phyloP scores from a whole-genome alignment of 2,329 filamentous ascomycete genomes.

The Coniosporium tulheliwenetii region DNA sequence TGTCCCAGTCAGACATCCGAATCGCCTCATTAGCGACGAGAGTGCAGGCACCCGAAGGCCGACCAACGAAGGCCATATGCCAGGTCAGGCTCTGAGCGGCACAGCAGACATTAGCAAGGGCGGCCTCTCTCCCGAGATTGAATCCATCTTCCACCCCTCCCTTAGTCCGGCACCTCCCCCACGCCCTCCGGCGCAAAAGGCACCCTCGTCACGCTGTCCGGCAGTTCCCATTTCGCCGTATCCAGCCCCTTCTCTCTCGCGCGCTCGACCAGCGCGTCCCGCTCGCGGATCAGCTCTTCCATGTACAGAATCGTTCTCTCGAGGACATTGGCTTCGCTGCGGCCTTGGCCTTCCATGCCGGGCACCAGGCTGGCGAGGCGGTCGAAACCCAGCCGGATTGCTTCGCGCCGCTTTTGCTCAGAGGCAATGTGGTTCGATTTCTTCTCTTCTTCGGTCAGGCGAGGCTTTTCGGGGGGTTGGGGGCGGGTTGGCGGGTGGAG shows the following conservation, averaged over 20 bases:
- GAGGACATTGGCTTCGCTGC: conserved; percentile 75
- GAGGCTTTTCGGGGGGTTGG: conserved; percentile 36
- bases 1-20: no score
- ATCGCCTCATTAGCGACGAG: no score
- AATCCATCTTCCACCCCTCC: no score
- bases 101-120: no score
- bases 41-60: no score
- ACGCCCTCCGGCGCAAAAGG: no score
- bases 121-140: no score
- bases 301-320: conserved; percentile 33
- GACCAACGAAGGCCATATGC: no score
- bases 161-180: no score
- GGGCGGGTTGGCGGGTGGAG: conserved; percentile 11
- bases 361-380: conserved; percentile 66
- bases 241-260: conserved; percentile 19
- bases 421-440: conserved; percentile 60
- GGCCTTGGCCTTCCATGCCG: conserved; percentile 64
- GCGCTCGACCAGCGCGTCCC: conserved; percentile 18
- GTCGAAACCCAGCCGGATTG: conserved; percentile 74
- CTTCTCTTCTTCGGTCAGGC: conserved; percentile 54
- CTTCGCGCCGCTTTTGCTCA: conserved; percentile 50
- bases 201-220: no score
- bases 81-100: no score
- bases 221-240: background rate
- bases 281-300: conserved; percentile 21